Percentiles rank a stretch among this genome's conserved stretches.
phyloP scores from a whole-genome alignment of 1,139 yeast genomes.

The Nakaseomyces glabratus region DNA sequence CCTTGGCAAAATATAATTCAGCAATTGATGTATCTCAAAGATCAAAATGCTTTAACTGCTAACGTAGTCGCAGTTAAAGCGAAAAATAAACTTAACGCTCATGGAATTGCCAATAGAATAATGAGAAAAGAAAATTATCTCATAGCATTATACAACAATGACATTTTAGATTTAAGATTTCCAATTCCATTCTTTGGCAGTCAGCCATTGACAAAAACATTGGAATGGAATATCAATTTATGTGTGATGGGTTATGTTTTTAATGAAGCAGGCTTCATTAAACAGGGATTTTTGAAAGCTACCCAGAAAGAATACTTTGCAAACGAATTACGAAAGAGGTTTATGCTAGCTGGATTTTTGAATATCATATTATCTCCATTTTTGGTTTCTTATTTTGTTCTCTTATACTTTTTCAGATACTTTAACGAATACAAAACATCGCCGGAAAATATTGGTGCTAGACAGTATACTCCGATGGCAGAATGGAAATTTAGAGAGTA shows the following conservation, averaged over 20 bases:
- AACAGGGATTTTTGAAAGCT: constrained; percentile 62
- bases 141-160: constrained; percentile 79
- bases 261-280: constrained; percentile 76
- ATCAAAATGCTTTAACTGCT: constrained; percentile 58
- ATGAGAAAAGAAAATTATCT: constrained; percentile 92
- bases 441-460: constrained; percentile 73
- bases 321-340: constrained; percentile 64
- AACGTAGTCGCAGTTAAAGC: constrained; percentile 53
- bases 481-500: constrained; percentile 93
- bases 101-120: constrained; percentile 87
- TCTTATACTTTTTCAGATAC: constrained; percentile 79
- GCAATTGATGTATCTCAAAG: constrained; percentile 62
- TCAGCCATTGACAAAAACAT: constrained; percentile 64
- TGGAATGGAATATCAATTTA: constrained; percentile 88
- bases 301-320: constrained; percentile 59
- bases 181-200: constrained; percentile 37
- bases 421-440: constrained; percentile 88
- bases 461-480: constrained; percentile 90
- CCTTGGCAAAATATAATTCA: constrained; percentile 89
- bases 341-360: constrained; percentile 78
- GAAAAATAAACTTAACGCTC: constrained; percentile 75
- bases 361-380: constrained; percentile 80
- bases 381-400: constrained; percentile 68
- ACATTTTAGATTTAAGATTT: constrained; percentile 57
- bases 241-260: constrained; percentile 84